phyloP scores from a whole-genome alignment of 78 protist genomes.

The Speleostelium caveatum region DNA sequence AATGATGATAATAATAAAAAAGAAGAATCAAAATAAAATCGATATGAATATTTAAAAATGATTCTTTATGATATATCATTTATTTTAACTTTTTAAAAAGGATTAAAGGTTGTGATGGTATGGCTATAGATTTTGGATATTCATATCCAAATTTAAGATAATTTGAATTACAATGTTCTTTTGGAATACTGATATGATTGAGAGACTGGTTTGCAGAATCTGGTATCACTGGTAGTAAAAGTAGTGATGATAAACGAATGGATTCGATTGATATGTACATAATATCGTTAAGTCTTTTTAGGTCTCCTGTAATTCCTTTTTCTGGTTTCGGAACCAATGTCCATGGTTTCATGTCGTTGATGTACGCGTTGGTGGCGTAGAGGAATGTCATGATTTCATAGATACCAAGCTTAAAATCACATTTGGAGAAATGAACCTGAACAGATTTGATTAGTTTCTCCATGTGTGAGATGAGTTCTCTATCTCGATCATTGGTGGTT shows the following conservation, averaged over 20 bases:
- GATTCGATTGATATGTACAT: slow-evolving; percentile 51
- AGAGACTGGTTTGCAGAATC: slow-evolving; percentile 12
- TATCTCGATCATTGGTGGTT: background rate
- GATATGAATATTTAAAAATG: background rate
- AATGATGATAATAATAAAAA: background rate
- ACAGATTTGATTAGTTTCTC: background rate
- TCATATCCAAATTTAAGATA: slow-evolving; percentile 5
- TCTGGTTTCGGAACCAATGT: slow-evolving; percentile 69
- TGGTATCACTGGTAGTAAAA: slow-evolving; percentile 64
- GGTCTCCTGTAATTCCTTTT: slow-evolving; percentile 14
- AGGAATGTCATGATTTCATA: slow-evolving; percentile 30
- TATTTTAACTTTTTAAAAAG: background rate
- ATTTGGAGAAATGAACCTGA: background rate
- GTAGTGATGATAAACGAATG: slow-evolving; percentile 36
- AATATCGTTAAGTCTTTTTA: slow-evolving; percentile 4
- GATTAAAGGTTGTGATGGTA: slow-evolving; percentile 6
- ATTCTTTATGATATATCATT: background rate
- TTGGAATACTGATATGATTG: slow-evolving; percentile 40
- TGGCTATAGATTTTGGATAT: background rate
- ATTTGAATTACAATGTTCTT: background rate
- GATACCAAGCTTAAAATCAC: slow-evolving; percentile 62
- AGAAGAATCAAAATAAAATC: background rate
- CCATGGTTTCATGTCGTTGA: slow-evolving; percentile 66
- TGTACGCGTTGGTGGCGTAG: slow-evolving; percentile 15
- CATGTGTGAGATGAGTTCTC: background rate